phyloP scores from a whole-genome alignment of 177 flowering plant species.

The Vitis hybrid region DNA sequence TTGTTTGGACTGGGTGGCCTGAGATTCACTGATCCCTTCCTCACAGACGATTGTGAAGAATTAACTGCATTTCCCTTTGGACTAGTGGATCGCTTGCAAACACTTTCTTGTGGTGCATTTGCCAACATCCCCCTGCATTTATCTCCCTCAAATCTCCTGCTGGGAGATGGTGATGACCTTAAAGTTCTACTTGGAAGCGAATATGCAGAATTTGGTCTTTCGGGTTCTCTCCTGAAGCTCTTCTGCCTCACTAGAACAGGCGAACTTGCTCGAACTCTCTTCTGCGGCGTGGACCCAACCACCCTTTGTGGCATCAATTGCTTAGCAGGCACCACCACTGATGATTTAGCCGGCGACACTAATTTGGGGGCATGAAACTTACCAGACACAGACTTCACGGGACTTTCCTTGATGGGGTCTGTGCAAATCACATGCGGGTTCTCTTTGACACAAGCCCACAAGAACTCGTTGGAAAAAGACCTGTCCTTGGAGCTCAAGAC shows the following conservation, averaged over 20 bases:
- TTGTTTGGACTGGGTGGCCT: conserved; percentile 19
- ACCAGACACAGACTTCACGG: background rate
- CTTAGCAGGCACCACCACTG: background rate
- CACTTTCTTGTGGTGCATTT: conserved; percentile 1
- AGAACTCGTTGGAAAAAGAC: conserved; percentile 66
- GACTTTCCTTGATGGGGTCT: conserved; percentile 19
- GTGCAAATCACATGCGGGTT: conserved; percentile 50
- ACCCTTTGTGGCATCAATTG: conserved; percentile 8
- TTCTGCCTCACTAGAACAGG: conserved; percentile 50
- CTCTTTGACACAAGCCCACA: conserved; percentile 52
- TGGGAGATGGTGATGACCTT: conserved; percentile 52
- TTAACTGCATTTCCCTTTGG: conserved; percentile 12
- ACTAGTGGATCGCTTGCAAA: conserved; percentile 5
- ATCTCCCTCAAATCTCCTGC: conserved; percentile 40
- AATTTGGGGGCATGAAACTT: conserved; percentile 9
- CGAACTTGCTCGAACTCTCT: conserved; percentile 43
- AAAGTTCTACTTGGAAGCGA: conserved; percentile 21
- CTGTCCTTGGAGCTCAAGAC: conserved; percentile 28
- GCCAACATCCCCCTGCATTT: conserved; percentile 6
- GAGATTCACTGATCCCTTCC: conserved; percentile 16
- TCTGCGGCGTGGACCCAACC: conserved; percentile 21
- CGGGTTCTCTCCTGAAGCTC: conserved; percentile 45
- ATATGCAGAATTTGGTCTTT: background rate
- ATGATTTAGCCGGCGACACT: conserved; percentile 3
- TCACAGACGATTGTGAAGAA: background rate